Evolutionary conservation across 1,284 basidiomycete species (phyloP).

Genomic region (Fomitopsis pinicola): DNA sequence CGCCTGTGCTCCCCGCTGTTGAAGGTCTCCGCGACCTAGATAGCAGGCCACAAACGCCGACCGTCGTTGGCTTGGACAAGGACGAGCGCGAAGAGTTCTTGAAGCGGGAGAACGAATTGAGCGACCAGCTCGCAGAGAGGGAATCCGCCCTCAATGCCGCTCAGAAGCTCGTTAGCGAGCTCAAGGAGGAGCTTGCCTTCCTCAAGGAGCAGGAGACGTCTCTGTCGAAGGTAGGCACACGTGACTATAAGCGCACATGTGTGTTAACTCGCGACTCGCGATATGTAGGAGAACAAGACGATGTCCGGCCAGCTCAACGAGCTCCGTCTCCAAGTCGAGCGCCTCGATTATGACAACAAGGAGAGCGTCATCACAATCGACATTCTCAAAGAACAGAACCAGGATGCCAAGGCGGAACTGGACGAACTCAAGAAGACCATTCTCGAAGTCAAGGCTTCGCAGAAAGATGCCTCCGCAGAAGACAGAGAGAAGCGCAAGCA

Average conservation of each 20-base stretch:
- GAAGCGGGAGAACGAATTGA: conserved; percentile 94
- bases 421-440: conserved; percentile 88
- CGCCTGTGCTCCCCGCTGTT: conserved; percentile 76
- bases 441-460: conserved; percentile 72
- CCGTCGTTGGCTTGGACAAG: conserved; percentile 83
- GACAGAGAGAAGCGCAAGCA: conserved; percentile 99
- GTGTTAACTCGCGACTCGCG: not conserved
- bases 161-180: conserved; percentile 80
- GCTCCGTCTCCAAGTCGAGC: conserved; percentile 86
- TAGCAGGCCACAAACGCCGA: conserved; percentile 84
- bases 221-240: conserved; percentile 58
- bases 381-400: conserved; percentile 93
- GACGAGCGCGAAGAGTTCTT: conserved; percentile 98
- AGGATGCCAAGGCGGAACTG: conserved; percentile 83
- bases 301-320: conserved; percentile 92
- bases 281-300: conserved; percentile 79
- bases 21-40: conserved; percentile 76
- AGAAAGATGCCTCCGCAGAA: conserved; percentile 85
- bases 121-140: conserved; percentile 89
- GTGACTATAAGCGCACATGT: conserved; percentile 1
- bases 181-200: conserved; percentile 82
- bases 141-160: conserved; percentile 75
- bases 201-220: conserved; percentile 88
- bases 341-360: conserved; percentile 94
- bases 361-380: conserved; percentile 95